Evolutionary conservation across 2,329 filamentous ascomycete genomes (phyloP).

Genomic region (Orbilia blumenaviensis): DNA sequence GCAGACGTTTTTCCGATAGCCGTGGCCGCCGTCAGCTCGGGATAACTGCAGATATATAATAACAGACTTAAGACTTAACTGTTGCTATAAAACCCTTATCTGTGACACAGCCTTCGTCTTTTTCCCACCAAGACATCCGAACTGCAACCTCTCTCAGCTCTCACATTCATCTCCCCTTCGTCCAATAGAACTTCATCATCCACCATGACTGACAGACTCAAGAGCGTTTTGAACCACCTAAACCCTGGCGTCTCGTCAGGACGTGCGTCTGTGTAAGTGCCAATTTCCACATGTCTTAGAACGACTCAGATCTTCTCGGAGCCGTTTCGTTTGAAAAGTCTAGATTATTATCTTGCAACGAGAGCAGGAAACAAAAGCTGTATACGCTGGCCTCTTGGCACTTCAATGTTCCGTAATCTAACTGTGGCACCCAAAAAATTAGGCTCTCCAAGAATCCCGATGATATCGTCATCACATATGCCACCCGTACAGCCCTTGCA

Average conservation of each 20-base stretch:
- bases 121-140: slow-evolving; percentile 26
- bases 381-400: slow-evolving; percentile 5
- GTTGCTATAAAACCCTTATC: slow-evolving; percentile 14
- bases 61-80: not conserved
- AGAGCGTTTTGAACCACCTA: slow-evolving; percentile 86
- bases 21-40: slow-evolving; percentile 28
- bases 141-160: slow-evolving; percentile 14
- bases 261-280: slow-evolving; percentile 78
- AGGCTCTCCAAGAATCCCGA: slow-evolving; percentile 93
- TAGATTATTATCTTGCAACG: slow-evolving; percentile 9
- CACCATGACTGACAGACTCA: slow-evolving; percentile 85
- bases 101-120: slow-evolving; percentile 7
- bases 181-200: slow-evolving; percentile 41
- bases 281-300: slow-evolving; percentile 51
- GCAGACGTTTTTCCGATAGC: not conserved
- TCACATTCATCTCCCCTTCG: slow-evolving; percentile 31
- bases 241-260: slow-evolving; percentile 73
- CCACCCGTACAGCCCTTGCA: slow-evolving; percentile 84
- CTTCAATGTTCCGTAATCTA: slow-evolving; percentile 20
- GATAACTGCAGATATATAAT: slow-evolving; percentile 3
- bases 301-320: not conserved
- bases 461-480: slow-evolving; percentile 95
- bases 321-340: not conserved
- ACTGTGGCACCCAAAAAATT: slow-evolving; percentile 35
- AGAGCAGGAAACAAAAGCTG: not conserved